Base-by-base conservation (phyloP, 164 flowering plant genomes). In the Pachysandra terminalis region DNA sequence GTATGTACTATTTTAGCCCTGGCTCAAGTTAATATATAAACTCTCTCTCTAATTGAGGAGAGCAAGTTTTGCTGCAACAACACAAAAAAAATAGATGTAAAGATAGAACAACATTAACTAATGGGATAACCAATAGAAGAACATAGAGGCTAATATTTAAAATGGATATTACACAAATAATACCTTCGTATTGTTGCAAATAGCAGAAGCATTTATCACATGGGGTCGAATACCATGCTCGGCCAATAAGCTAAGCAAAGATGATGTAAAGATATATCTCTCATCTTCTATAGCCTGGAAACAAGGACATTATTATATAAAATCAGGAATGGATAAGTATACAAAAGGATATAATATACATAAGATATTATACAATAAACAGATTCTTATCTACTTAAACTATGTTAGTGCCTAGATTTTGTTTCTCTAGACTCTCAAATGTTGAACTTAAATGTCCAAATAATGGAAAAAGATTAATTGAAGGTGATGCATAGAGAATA, bases 251-350 rank as follows among this genome's bases (percentile, higher is more conserved):
- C 87, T 82, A 56, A 91, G 85, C 85, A 90, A 63, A 35, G 98
- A 86, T 72, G 97, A 84, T 59, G 75, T 85, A 71, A 88, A 94
- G 63, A 82, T 57, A 76, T 85, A 87, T 75, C 81, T 83, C 77
- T 94, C 97, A 72, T 88, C 96, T 70, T 91, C 96, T 61, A 66
- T 85, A 75, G 64, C 90, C 98, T 94, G 84, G 52, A 24, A 75
- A 57, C 6, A 61, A 61, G 45, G n/a, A n/a, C n/a, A 55, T 48
- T 58, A 53, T 68, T 27, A 68, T 64, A 10, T 15, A 45, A 45
- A 15, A 45, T 3, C 32, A 68, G 68, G 23, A 61, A 32, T 51
- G 40, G 54, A 23, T 19, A 59, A 3, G 21, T 41, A 48, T n/a
- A 37, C 15, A 37, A 16, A 68, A 51, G 32, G 58, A 28, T 5